These are phyloP conservation scores for Parasitella parasitica DNA, from an alignment of 371 early-diverging fungal genomes.

Conservation along the genomic window DNA sequence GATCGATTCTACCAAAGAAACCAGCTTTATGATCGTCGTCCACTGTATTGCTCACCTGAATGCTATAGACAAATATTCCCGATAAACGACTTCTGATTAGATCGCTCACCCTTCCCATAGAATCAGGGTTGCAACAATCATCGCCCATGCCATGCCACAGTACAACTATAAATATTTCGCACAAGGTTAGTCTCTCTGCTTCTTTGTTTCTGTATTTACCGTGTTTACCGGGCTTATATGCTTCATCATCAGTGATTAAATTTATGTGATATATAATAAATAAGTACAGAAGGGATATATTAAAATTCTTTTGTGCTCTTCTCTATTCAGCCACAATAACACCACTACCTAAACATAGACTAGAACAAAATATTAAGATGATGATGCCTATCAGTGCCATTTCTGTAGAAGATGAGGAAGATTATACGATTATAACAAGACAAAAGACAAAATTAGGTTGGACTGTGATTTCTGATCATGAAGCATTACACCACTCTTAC, in stretches of 20 bases:
- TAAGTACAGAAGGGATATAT: background rate
- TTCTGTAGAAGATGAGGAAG: background rate
- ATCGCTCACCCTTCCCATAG: conserved; percentile 63
- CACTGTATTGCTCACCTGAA: conserved; percentile 62
- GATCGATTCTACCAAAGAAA: conserved; percentile 80
- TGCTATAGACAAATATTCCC: conserved; percentile 75
- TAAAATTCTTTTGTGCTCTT: background rate
- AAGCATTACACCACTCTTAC: no score
- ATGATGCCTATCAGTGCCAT: background rate
- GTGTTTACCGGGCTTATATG: conserved; percentile 12
- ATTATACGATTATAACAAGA: no score
- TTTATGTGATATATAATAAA: no score
- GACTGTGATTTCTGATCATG: no score
- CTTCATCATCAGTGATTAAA: background rate
- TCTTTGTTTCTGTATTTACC: background rate
- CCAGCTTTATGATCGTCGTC: conserved; percentile 74
- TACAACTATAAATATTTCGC: conserved; percentile 51
- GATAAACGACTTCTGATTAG: conserved; percentile 58
- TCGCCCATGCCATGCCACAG: conserved; percentile 95
- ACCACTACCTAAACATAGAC: conserved; percentile 10
- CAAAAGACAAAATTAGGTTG: no score
- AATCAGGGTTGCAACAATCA: conserved; percentile 69
- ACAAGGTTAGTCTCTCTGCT: background rate
- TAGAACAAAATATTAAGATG: background rate
- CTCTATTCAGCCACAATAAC: conserved; percentile 10